Evolutionary conservation across 306 rosid species (phyloP).

Genomic region (Vachellia collinsii): DNA sequence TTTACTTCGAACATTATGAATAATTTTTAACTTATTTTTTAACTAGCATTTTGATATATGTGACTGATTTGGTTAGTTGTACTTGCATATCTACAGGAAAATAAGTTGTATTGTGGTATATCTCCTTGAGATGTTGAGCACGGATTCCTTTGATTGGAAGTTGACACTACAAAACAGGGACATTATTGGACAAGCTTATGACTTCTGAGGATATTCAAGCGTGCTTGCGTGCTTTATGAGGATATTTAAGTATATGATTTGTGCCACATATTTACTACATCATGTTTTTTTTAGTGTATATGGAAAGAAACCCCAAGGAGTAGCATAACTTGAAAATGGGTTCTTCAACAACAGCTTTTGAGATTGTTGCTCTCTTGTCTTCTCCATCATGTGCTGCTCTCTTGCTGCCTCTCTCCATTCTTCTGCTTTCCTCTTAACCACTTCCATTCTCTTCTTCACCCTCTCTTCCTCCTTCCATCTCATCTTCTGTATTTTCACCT

Average conservation of each 20-base stretch:
- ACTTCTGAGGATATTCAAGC: too few relatives aligned
- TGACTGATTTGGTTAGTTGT: too few relatives aligned
- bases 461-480: conserved; percentile 85
- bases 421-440: conserved; percentile 85
- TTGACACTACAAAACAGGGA: too few relatives aligned
- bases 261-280: neutral
- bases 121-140: neutral
- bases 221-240: neutral
- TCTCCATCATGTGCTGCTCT: conserved; percentile 65
- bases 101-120: too few relatives aligned
- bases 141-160: neutral
- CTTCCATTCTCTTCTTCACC: conserved; percentile 79
- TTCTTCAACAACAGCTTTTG: conserved; percentile 49
- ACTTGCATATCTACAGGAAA: too few relatives aligned
- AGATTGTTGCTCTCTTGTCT: conserved; percentile 55
- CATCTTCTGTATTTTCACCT: conserved; percentile 96
- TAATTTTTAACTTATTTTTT: too few relatives aligned
- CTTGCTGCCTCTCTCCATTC: conserved; percentile 73
- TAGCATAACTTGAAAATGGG: conserved; percentile 49
- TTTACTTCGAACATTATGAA: too few relatives aligned
- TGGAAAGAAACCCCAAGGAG: conserved; percentile 83
- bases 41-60: too few relatives aligned
- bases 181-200: neutral
- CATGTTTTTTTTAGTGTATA: conserved; percentile 37
- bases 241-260: too few relatives aligned